Percentiles rank a stretch among this genome's conserved stretches.
phyloP scores from a whole-genome alignment of 106 monocot species.

The Triglochin maritima region DNA sequence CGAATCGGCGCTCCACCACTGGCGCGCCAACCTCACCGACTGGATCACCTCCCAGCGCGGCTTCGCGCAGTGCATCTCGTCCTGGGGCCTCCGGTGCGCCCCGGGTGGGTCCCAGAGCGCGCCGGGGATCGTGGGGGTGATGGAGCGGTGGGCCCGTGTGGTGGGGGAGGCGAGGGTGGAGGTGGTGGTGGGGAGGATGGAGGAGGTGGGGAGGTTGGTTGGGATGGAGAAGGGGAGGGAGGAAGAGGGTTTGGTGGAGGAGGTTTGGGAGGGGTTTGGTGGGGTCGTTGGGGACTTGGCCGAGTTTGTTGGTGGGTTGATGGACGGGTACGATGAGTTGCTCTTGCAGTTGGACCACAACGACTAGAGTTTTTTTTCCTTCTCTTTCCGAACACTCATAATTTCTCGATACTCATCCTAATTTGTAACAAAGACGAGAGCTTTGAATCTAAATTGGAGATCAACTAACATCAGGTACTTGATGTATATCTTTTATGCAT shows the following conservation, averaged over 20 bases:
- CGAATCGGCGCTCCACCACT: slow-evolving; percentile 40
- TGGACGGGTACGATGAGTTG: slow-evolving; percentile 19
- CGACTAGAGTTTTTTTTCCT: too few species aligned
- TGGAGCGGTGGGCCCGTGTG: slow-evolving; percentile 35
- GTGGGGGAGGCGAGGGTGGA: slow-evolving; percentile 30
- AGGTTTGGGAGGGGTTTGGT: slow-evolving; percentile 28
- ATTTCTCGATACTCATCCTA: too few species aligned
- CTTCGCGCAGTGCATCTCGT: slow-evolving; percentile 53
- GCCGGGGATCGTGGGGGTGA: slow-evolving; percentile 18
- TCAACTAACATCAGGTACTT: too few species aligned
- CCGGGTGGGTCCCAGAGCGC: background rate
- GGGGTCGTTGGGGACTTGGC: slow-evolving; percentile 18
- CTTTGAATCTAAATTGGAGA: too few species aligned
- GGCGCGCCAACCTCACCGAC: slow-evolving; percentile 26
- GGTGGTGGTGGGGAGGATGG: slow-evolving; percentile 30
- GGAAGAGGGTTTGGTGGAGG: slow-evolving; percentile 27
- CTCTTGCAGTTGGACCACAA: too few species aligned
- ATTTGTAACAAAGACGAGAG: too few species aligned
- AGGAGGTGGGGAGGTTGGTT: slow-evolving; percentile 53
- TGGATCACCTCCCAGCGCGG: slow-evolving; percentile 42
- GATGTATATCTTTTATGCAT: too few species aligned
- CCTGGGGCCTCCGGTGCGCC: slow-evolving; percentile 50
- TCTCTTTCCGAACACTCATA: too few species aligned
- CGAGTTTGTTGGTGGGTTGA: slow-evolving; percentile 16
- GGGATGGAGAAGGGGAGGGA: slow-evolving; percentile 61